These are phyloP conservation scores for Vicia villosa DNA, from an alignment of 306 rosid genomes.

Conservation along the genomic window DNA sequence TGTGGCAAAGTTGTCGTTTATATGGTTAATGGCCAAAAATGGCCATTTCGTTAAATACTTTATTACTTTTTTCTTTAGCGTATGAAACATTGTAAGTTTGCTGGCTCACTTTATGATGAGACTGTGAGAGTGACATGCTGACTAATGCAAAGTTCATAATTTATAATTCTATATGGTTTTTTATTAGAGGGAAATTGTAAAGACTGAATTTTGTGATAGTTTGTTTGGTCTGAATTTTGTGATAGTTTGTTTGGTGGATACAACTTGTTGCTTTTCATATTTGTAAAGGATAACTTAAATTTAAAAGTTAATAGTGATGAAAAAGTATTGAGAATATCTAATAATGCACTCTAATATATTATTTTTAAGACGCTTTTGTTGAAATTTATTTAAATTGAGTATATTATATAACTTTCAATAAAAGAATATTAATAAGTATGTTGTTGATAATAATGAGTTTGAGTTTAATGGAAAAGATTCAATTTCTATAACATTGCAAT, in stretches of 20 bases:
- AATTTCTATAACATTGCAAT: too few species aligned
- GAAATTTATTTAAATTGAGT: too few species aligned
- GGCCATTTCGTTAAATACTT: conserved; percentile 5
- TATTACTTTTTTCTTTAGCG: background rate
- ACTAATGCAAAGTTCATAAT: conserved; percentile 9
- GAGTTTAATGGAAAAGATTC: too few species aligned
- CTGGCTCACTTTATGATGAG: background rate
- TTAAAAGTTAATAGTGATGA: background rate
- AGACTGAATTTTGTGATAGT: too few species aligned
- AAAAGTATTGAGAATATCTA: too few species aligned
- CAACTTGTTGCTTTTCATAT: background rate
- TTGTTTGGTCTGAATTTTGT: background rate
- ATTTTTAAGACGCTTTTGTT: too few species aligned
- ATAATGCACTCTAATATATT: too few species aligned
- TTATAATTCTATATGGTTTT: background rate
- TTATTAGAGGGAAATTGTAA: too few species aligned
- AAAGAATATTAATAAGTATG: too few species aligned
- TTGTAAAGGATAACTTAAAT: background rate
- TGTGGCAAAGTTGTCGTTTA: conserved; percentile 26
- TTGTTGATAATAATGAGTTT: too few species aligned
- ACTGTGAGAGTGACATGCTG: conserved; percentile 16
- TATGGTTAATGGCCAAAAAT: conserved; percentile 17
- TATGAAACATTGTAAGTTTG: conserved; percentile 4
- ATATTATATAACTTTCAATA: too few species aligned
- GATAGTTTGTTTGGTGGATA: background rate